Evolutionary conservation across 2,329 filamentous ascomycete genomes (phyloP).

Genomic region (Stachybotrys elegans): DNA sequence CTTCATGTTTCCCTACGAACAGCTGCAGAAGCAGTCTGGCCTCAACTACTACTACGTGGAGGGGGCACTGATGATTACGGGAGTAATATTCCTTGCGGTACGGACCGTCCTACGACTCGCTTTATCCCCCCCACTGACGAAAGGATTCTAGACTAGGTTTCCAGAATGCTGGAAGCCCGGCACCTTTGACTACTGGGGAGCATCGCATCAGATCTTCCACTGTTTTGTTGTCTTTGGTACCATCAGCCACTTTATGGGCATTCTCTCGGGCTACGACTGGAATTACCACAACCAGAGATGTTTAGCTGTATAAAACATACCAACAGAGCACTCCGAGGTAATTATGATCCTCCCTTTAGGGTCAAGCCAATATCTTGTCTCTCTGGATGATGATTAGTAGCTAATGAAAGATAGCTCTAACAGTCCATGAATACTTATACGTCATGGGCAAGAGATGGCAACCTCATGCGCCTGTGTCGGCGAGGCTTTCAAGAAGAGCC

Average conservation of each 20-base stretch:
- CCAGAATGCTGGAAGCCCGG: constrained; percentile 37
- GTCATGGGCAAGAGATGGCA: no score
- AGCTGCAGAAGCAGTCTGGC: constrained; percentile 33
- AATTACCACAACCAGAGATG: constrained; percentile 11
- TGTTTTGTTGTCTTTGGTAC: constrained; percentile 34
- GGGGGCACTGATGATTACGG: constrained; percentile 29
- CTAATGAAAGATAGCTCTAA: no score
- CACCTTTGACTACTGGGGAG: constrained; percentile 37
- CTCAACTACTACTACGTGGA: constrained; percentile 35
- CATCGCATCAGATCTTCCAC: constrained; percentile 43
- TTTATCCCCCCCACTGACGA: background rate
- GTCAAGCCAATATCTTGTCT: no score
- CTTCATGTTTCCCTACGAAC: constrained; percentile 27
- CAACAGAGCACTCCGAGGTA: no score
- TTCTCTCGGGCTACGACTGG: constrained; percentile 13
- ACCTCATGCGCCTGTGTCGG: no score
- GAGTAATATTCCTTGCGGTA: constrained; percentile 33
- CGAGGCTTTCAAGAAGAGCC: no score
- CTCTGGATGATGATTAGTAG: no score
- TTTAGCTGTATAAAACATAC: background rate
- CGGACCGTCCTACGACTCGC: constrained; percentile 10
- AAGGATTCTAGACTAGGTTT: constrained; percentile 27
- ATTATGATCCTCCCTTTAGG: no score
- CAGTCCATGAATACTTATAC: no score
- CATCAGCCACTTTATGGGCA: constrained; percentile 7